Percentiles rank a stretch among this genome's conserved stretches.
These are phyloP conservation scores for Fomitopsis schrenkii DNA, from an alignment of 1,284 basidiomycete species.

Conservation along the genomic window DNA sequence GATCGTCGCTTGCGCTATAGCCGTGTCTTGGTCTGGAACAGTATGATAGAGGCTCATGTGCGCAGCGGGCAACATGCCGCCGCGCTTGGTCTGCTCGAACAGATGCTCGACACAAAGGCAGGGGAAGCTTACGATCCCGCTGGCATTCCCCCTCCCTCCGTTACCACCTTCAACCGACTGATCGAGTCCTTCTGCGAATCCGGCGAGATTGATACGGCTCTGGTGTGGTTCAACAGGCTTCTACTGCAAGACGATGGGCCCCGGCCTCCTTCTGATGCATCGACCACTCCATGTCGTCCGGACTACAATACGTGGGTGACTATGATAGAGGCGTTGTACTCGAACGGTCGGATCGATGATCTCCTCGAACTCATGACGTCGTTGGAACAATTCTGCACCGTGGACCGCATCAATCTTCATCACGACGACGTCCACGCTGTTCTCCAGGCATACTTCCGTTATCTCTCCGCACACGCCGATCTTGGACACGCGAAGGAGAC, in stretches of 20 bases:
- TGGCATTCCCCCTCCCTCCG: constrained; percentile 54
- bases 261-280: constrained; percentile 34
- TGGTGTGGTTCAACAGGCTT: constrained; percentile 69
- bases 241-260: constrained; percentile 39
- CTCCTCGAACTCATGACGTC: constrained; percentile 49
- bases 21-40: constrained; percentile 60
- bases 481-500: constrained; percentile 16
- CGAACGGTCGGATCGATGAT: constrained; percentile 43
- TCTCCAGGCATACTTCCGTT: constrained; percentile 36
- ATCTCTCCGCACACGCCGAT: constrained; percentile 26
- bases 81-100: constrained; percentile 68
- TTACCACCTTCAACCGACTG: constrained; percentile 62
- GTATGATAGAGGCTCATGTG: constrained; percentile 78
- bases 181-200: constrained; percentile 62
- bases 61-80: constrained; percentile 56
- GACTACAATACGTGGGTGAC: constrained; percentile 44
- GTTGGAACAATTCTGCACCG: constrained; percentile 30
- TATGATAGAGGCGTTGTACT: constrained; percentile 52
- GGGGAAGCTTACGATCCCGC: constrained; percentile 31
- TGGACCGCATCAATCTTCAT: constrained; percentile 34
- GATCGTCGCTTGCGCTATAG: constrained; percentile 14
- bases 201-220: constrained; percentile 62
- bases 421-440: constrained; percentile 30
- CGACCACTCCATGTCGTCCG: constrained; percentile 45
- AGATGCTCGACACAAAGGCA: constrained; percentile 59